These are phyloP conservation scores for Nematocida sp. DNA, from an alignment of 371 early-diverging fungal genomes.

Conservation along the genomic window DNA sequence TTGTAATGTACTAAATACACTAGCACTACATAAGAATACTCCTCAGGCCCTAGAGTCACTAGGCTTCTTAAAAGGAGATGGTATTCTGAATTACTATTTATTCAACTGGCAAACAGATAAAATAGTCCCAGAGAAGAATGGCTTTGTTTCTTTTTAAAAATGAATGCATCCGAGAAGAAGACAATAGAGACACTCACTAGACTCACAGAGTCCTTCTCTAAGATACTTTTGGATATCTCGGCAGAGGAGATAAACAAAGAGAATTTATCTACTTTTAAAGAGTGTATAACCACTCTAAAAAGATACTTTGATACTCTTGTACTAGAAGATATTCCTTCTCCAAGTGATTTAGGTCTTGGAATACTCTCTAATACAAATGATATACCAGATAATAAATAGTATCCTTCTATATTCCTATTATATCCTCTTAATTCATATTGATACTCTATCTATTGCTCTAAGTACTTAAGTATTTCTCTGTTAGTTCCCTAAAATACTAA, in stretches of 20 bases:
- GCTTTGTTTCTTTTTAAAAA: constrained; percentile 44
- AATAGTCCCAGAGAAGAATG: constrained; percentile 1
- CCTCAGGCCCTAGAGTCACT: constrained; percentile 9
- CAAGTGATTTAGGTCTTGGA: constrained; percentile 10
- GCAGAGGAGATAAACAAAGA: not conserved
- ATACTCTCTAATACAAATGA: not conserved
- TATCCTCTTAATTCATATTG: too few species aligned
- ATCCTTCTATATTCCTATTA: too few species aligned
- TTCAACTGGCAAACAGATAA: constrained; percentile 57
- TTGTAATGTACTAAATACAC: constrained; percentile 55
- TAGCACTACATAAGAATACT: constrained; percentile 44
- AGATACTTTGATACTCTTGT: not conserved
- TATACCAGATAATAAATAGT: not conserved
- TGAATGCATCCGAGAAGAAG: not conserved
- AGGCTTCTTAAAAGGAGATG: constrained; percentile 55
- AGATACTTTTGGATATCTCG: not conserved
- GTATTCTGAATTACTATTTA: constrained; percentile 60
- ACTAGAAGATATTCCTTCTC: not conserved
- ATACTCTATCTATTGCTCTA: too few species aligned
- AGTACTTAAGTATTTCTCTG: too few species aligned
- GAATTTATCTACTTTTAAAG: not conserved
- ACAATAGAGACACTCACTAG: not conserved
- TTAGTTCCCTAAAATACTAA: too few species aligned
- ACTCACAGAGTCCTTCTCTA: not conserved
- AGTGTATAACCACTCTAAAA: not conserved